Evolutionary conservation across 495 filamentous ascomycete genomes (phyloP), one percentile per base, ranked within the genome.

Genomic region (Penicillium canariense): DNA sequence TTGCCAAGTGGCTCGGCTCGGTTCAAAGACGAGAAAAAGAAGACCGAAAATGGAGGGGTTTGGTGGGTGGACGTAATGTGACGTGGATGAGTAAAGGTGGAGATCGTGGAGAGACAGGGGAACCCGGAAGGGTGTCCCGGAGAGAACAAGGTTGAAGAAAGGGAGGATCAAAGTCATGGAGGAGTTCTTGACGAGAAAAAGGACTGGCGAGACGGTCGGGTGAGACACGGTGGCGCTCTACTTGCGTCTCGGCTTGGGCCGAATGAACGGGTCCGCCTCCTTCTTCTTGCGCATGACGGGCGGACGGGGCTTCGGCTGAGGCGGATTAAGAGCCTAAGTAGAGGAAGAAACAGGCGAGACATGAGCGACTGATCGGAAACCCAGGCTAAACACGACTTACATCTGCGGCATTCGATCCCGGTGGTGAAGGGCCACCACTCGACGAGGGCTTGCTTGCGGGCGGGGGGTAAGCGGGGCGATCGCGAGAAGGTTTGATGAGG

Each of bases 201-300:
- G n/a, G 17, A 23, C n/a, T n/a, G n/a, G 15, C 20, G 26, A n/a
- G 58, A 32, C 18, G 22, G 18, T 11, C 12, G 14, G 4, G 18
- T 46, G 35, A 47, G 35, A 35, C 35, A 55, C 44, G 42, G 34
- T 43, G 26, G 26, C 39, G 28, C 52, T 42, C 45, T 53, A 64
- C 34, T 61, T 58, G 50, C 52, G 68, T 62, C 68, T 72, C 46
- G 65, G 68, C 54, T 79, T 82, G 5, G 79, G 78, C 18, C 75
- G 66, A 43, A 82, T 81, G 42, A 82, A 82, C 1, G 78, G 77
- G 59, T 81, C 77, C 9, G 50, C 72, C 32, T 77, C 69, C 53
- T 79, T 80, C 57, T 72, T 78, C 49, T 72, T 76, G 38, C 75
- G 76, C 54, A 72, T 69, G 14, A 70, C 70, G 10, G 72, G 73